Evolutionary conservation across 2,329 filamentous ascomycete genomes (phyloP).

Genomic region (Fusarium nurragi): DNA sequence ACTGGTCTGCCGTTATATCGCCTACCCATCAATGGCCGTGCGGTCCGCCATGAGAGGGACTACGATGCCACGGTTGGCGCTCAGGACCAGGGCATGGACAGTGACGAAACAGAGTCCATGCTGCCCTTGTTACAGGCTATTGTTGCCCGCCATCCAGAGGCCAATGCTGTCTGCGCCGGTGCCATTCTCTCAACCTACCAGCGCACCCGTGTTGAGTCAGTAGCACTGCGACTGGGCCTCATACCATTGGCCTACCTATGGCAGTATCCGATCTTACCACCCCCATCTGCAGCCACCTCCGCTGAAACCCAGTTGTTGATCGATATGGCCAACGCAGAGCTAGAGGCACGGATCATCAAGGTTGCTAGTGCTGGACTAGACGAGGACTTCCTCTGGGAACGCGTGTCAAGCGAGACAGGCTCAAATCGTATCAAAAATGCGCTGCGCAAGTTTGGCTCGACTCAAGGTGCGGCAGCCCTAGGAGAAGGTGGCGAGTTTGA

Average conservation of each 20-base stretch:
- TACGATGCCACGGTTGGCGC: conserved; percentile 60
- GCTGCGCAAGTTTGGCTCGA: conserved; percentile 73
- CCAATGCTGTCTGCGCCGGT: conserved; percentile 88
- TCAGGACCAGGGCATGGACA: conserved; percentile 28
- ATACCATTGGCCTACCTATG: conserved; percentile 87
- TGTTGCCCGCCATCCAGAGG: conserved; percentile 74
- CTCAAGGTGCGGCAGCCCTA: conserved; percentile 73
- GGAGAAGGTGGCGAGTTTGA: conserved; percentile 98
- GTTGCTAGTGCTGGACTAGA: conserved; percentile 91
- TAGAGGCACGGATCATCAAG: conserved; percentile 94
- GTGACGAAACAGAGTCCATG: conserved; percentile 91
- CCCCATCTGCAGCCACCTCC: conserved; percentile 46
- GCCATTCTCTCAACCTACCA: conserved; percentile 97
- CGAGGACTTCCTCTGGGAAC: conserved; percentile 80
- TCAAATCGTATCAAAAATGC: conserved; percentile 60
- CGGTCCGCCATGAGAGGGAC: conserved; percentile 75
- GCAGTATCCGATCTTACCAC: conserved; percentile 83
- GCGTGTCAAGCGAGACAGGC: conserved; percentile 70
- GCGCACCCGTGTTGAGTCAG: conserved; percentile 91
- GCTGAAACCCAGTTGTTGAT: conserved; percentile 70
- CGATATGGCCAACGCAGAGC: conserved; percentile 81
- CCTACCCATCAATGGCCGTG: conserved; percentile 75
- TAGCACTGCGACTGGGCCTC: conserved; percentile 85
- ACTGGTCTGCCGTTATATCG: conserved; percentile 87
- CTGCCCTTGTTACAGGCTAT: conserved; percentile 76